phyloP scores from a whole-genome alignment of 1,284 basidiomycete genomes.

The Boletus smithii region DNA sequence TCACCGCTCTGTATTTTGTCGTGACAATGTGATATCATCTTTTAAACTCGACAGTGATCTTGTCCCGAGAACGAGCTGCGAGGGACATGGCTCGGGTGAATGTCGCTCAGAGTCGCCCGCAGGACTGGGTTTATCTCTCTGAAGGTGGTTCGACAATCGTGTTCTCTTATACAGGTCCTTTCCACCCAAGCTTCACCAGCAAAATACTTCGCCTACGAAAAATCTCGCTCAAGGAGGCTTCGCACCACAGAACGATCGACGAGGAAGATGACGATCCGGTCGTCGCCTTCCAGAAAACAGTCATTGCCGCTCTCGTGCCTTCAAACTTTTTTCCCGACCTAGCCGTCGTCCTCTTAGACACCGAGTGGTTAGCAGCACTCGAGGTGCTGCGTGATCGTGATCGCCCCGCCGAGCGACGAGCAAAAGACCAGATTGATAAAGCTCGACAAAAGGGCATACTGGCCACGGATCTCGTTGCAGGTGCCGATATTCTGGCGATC shows the following conservation, averaged over 20 bases:
- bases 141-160: constrained; percentile 91
- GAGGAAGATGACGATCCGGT: constrained; percentile 55
- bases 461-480: constrained; percentile 71
- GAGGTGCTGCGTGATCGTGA: constrained; percentile 42
- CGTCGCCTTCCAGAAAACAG: constrained; percentile 59
- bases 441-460: constrained; percentile 55
- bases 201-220: constrained; percentile 78
- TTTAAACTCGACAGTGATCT: no score
- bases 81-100: constrained; percentile 15
- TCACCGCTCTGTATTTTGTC: no score
- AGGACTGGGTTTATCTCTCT: constrained; percentile 79
- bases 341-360: constrained; percentile 49
- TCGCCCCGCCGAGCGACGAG: constrained; percentile 55
- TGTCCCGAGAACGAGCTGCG: no score
- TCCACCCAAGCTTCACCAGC: constrained; percentile 48
- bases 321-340: constrained; percentile 54
- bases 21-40: no score
- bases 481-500: constrained; percentile 56
- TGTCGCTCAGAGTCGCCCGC: constrained; percentile 43
- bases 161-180: constrained; percentile 70
- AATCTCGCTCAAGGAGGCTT: constrained; percentile 14
- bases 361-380: constrained; percentile 62
- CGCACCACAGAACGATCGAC: neutral
- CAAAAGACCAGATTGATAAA: constrained; percentile 57
- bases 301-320: constrained; percentile 62